phyloP scores from a whole-genome alignment of 352 stramenopile genomes.

The Phytophthora sansomeana region DNA sequence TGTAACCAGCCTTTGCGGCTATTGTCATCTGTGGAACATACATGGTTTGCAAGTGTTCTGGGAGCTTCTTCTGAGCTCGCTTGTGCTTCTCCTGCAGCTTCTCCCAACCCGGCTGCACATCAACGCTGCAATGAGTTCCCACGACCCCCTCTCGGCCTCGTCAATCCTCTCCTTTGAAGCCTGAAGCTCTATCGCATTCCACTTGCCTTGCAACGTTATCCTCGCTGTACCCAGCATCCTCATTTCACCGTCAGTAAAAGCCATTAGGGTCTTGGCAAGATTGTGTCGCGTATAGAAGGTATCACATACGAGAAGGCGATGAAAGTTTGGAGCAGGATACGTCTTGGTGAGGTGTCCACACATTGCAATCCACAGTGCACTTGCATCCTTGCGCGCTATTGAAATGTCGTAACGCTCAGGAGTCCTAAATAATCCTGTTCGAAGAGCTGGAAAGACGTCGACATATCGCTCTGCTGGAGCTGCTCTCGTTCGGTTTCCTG shows the following conservation, averaged over 20 bases:
- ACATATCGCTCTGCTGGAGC: background rate
- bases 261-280: background rate
- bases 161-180: no score
- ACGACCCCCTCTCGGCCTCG: background rate
- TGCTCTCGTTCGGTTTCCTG: background rate
- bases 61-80: background rate
- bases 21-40: background rate
- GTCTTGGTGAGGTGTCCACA: background rate
- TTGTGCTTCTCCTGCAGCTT: slow-evolving; percentile 23
- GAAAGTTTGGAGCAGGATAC: background rate
- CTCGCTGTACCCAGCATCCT: background rate
- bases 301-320: slow-evolving; percentile 1
- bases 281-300: background rate
- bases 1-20: background rate
- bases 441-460: background rate
- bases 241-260: background rate
- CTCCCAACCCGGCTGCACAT: slow-evolving; percentile 1
- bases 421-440: background rate
- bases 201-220: background rate
- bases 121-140: slow-evolving; percentile 9
- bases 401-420: background rate
- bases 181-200: no score
- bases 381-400: background rate
- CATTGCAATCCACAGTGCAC: slow-evolving; percentile 14
- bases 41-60: background rate